These are phyloP conservation scores for Saccharomyces pastorianus DNA, from an alignment of 1,139 yeast species.

Conservation along the genomic window DNA sequence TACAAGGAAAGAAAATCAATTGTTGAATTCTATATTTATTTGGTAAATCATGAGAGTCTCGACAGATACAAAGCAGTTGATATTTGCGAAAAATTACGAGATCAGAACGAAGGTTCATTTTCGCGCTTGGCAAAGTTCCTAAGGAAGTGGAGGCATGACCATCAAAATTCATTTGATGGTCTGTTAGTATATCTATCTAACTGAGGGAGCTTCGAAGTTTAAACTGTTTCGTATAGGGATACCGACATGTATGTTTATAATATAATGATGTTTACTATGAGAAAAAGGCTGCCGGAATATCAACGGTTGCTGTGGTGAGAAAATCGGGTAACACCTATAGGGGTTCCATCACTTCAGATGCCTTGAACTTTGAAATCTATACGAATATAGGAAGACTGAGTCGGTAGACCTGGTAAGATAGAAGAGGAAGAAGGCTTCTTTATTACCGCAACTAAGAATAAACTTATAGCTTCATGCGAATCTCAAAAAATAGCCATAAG, in stretches of 20 bases:
- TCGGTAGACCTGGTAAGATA: background rate
- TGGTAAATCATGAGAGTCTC: slow-evolving; percentile 19
- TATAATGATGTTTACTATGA: background rate
- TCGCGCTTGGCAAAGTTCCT: slow-evolving; percentile 15
- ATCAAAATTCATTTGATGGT: slow-evolving; percentile 18
- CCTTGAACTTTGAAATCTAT: background rate
- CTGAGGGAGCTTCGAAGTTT: background rate
- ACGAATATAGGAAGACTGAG: background rate
- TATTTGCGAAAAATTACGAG: slow-evolving; percentile 16
- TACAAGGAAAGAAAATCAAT: slow-evolving; percentile 26
- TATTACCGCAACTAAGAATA: background rate
- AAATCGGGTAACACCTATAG: background rate
- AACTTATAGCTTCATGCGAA: background rate
- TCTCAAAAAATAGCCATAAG: background rate
- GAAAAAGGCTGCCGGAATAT: background rate
- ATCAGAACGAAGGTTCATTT: slow-evolving; percentile 7
- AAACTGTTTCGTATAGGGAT: background rate
- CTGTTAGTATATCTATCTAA: slow-evolving; percentile 3
- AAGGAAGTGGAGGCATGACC: slow-evolving; percentile 20
- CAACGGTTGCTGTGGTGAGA: background rate
- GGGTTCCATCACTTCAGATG: background rate
- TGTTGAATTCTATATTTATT: slow-evolving; percentile 26
- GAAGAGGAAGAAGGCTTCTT: background rate
- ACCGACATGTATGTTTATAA: background rate
- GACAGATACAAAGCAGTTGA: slow-evolving; percentile 25